These are phyloP conservation scores for Candida namnaoensis DNA, from an alignment of 805 yeast genomes.

Conservation along the genomic window DNA sequence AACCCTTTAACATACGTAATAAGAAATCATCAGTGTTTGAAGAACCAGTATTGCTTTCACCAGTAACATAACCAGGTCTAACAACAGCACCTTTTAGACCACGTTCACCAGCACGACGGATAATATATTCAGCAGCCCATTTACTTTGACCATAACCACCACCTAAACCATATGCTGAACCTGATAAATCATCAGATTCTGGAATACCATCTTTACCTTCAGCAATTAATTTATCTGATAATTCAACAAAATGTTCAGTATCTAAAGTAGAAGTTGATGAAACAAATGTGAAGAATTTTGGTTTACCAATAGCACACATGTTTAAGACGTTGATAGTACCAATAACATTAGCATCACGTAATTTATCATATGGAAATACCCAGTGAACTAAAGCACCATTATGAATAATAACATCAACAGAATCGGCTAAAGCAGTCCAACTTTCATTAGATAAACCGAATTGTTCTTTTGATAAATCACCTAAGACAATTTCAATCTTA, in stretches of 20 bases:
- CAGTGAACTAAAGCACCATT: constrained; percentile 98
- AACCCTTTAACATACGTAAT: constrained; percentile 89
- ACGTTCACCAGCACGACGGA: constrained; percentile 78
- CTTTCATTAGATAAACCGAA: constrained; percentile 55
- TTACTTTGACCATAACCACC: constrained; percentile 97
- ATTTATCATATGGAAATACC: constrained; percentile 89
- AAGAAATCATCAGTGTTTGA: constrained; percentile 96
- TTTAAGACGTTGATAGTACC: constrained; percentile 80
- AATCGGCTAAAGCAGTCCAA: constrained; percentile 51
- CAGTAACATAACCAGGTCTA: constrained; percentile 95
- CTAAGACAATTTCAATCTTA: constrained; percentile 66
- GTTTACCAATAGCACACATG: constrained; percentile 63
- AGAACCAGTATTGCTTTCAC: constrained; percentile 76
- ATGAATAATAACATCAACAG: constrained; percentile 79
- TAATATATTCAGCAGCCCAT: constrained; percentile 92
- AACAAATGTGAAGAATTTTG: constrained; percentile 84
- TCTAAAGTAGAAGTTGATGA: constrained; percentile 94
- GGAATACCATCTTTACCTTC: constrained; percentile 65
- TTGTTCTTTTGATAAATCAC: constrained; percentile 65
- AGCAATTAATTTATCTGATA: constrained; percentile 62
- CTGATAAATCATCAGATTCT: constrained; percentile 77
- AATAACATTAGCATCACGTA: constrained; percentile 89
- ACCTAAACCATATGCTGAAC: constrained; percentile 75
- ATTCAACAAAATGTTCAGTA: constrained; percentile 66
- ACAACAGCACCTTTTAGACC: constrained; percentile 87